phyloP scores from a whole-genome alignment of 2,329 filamentous ascomycete genomes.

The Ceratocystis cubensis region DNA sequence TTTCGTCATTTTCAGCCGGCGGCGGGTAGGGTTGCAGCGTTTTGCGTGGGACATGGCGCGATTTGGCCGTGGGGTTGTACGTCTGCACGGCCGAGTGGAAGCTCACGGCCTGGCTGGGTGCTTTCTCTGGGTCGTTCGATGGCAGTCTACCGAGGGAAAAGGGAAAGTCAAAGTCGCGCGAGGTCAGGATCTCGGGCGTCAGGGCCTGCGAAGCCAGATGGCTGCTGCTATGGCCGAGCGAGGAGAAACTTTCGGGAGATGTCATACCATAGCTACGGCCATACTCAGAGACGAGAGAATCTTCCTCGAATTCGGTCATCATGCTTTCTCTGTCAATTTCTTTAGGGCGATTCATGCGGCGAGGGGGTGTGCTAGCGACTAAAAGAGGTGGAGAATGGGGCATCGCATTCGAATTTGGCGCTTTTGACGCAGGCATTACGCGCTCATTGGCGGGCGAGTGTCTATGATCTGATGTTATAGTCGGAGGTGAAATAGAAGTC shows the following conservation, averaged over 20 bases:
- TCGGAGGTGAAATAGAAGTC: not conserved
- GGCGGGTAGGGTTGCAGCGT: constrained; percentile 9
- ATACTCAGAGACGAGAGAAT: constrained; percentile 28
- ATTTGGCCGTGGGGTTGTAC: constrained; percentile 13
- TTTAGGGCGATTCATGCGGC: constrained; percentile 10
- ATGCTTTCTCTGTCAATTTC: constrained; percentile 32
- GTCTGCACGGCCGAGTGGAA: constrained; percentile 2
- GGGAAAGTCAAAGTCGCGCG: not conserved
- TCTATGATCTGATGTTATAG: not conserved
- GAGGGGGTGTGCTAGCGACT: not conserved
- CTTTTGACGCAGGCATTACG: not conserved
- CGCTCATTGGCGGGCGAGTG: not conserved
- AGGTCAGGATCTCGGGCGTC: not conserved
- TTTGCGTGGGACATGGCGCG: not conserved
- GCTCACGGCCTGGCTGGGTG: not conserved
- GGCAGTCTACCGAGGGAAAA: not conserved
- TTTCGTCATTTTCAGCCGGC: not conserved
- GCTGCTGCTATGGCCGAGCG: constrained; percentile 27
- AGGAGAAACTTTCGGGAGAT: constrained; percentile 43
- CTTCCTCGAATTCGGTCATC: constrained; percentile 42
- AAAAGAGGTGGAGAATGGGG: not conserved
- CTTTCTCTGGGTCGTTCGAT: not conserved
- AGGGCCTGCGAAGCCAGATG: constrained; percentile 22
- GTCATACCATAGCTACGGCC: constrained; percentile 30
- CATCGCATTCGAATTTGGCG: not conserved